These are phyloP conservation scores for Mrakia gelida DNA, from an alignment of 768 basidiomycete genomes.

Conservation along the genomic window DNA sequence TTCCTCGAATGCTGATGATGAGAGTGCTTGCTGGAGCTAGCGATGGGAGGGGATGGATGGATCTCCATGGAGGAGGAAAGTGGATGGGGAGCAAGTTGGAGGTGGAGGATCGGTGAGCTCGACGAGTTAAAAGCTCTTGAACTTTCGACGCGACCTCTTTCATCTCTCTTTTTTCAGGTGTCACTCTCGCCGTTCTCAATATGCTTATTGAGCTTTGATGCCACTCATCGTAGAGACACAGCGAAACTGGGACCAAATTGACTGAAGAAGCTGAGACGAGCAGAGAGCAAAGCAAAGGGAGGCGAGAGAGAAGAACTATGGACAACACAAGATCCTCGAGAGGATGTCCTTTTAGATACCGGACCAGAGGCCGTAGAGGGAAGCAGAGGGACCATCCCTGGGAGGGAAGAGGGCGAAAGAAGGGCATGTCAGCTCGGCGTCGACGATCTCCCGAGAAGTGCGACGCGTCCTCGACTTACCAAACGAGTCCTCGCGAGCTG, in stretches of 20 bases:
- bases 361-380: conserved; percentile 6
- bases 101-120: too few relatives aligned
- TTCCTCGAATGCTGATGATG: background rate
- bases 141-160: too few relatives aligned
- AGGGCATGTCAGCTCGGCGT: background rate
- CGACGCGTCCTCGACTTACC: conserved; percentile 10
- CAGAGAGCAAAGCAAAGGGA: background rate
- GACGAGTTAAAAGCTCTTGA: too few relatives aligned
- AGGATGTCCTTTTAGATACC: background rate
- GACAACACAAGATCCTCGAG: background rate
- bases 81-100: too few relatives aligned
- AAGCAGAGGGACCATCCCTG: conserved; percentile 25
- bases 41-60: background rate
- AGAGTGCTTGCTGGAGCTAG: background rate
- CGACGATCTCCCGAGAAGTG: background rate
- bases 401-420: background rate
- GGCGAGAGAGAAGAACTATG: background rate
- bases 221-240: too few relatives aligned
- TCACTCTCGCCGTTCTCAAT: too few relatives aligned
- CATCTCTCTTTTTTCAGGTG: too few relatives aligned
- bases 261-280: background rate
- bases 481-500: conserved; percentile 33
- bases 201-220: too few relatives aligned
- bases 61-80: too few relatives aligned
- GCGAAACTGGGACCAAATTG: too few relatives aligned